Evolutionary conservation across 2,329 filamentous ascomycete species (phyloP).

Genomic region (Immersiporthe knoxdaviesiana): DNA sequence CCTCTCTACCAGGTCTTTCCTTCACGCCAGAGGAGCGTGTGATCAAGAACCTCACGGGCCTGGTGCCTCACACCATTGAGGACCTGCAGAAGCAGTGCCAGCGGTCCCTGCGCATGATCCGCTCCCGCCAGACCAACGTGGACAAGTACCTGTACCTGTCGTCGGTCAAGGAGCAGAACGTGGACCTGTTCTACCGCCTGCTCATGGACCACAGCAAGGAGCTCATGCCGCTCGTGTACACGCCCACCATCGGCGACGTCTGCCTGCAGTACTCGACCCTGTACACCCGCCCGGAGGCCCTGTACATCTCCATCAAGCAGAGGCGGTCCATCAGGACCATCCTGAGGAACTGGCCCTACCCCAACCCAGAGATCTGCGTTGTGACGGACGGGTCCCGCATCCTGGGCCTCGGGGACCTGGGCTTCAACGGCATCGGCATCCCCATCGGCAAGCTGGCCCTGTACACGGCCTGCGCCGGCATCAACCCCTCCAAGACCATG

Average conservation of each 20-base stretch:
- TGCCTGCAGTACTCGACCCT: slow-evolving; percentile 95
- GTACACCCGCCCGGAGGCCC: slow-evolving; percentile 90
- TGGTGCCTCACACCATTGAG: slow-evolving; percentile 67
- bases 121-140: slow-evolving; percentile 68
- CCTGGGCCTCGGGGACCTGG: slow-evolving; percentile 90
- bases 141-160: slow-evolving; percentile 87
- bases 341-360: slow-evolving; percentile 89
- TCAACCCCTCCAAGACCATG: slow-evolving; percentile 83
- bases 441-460: slow-evolving; percentile 93
- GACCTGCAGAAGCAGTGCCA: slow-evolving; percentile 62
- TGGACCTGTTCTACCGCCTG: slow-evolving; percentile 81
- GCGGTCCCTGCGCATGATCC: slow-evolving; percentile 75
- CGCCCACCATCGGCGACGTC: slow-evolving; percentile 90
- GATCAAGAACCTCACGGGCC: slow-evolving; percentile 66
- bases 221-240: slow-evolving; percentile 84
- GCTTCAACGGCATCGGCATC: slow-evolving; percentile 97
- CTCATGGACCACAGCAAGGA: slow-evolving; percentile 77
- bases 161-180: slow-evolving; percentile 73
- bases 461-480: slow-evolving; percentile 94
- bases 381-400: slow-evolving; percentile 95
- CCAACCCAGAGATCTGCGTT: slow-evolving; percentile 91
- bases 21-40: slow-evolving; percentile 68
- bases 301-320: slow-evolving; percentile 96
- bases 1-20: slow-evolving; percentile 61
- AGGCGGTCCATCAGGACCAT: slow-evolving; percentile 87